phyloP scores from a whole-genome alignment of 306 rosid genomes.

The Corylus americana region DNA sequence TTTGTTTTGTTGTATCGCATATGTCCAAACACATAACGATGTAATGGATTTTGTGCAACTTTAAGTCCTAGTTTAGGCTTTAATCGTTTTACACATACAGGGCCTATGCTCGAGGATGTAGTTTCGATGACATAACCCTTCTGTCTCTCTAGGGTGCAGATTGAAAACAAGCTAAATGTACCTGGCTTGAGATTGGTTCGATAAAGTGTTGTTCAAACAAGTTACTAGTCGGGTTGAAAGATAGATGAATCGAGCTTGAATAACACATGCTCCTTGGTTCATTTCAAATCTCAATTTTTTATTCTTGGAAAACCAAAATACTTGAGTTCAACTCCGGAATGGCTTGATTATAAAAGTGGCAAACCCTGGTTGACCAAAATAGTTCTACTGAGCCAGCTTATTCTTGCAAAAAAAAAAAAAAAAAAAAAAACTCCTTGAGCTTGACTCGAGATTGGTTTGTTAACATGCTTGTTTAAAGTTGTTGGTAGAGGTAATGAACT shows the following conservation, averaged over 20 bases:
- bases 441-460: not conserved
- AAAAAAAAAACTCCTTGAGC: not conserved
- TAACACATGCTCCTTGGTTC: not conserved
- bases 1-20: not conserved
- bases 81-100: not conserved
- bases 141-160: not conserved
- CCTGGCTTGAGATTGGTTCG: not conserved
- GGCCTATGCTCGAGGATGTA: too few species aligned
- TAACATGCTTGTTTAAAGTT: not conserved
- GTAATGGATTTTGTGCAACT: not conserved
- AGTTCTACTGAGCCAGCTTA: not conserved
- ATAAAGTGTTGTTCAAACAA: not conserved
- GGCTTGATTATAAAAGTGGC: not conserved
- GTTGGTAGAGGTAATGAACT: not conserved
- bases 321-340: not conserved
- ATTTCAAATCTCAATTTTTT: not conserved
- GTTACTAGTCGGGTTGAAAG: not conserved
- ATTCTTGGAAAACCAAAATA: not conserved
- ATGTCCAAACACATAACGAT: not conserved
- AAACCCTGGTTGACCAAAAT: not conserved
- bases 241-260: not conserved
- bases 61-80: not conserved
- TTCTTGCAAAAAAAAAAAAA: not conserved
- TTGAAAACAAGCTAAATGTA: not conserved
- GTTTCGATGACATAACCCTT: not conserved